Base-by-base conservation (phyloP, 225 moss, liverwort and hornwort genomes). In the Polytrichum commune region DNA sequence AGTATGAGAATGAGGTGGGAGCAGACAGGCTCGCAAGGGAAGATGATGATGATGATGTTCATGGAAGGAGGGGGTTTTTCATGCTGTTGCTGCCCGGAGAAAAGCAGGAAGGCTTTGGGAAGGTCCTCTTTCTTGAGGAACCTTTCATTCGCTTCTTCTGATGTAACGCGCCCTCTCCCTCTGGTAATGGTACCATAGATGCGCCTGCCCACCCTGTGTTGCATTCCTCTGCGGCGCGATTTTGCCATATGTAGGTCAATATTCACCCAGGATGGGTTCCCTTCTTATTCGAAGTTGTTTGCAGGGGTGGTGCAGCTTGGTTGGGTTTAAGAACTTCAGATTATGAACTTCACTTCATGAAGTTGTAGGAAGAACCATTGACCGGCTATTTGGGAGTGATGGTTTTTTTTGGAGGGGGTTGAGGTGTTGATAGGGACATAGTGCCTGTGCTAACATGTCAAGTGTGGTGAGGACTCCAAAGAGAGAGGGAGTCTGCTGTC, bases 61-160 rank as follows among this genome's bases (percentile, higher is more conserved):
- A 89, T 93, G 90, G 95, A 91, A 90, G 91, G 93, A 93, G 78
- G 89, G 91, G 87, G 73, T 74, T 86, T 85, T 87, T 89, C 87
- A 90, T 89, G 89, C 90, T 85, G 90, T 84, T 91, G 92, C 89
- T 82, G 96, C 93, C 83, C 84, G 96, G 92, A 96, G 93, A 88
- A 87, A 86, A 88, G 92, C 87, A 93, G 85, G 87, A 87, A 88
- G 84, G 87, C 79, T 87, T 83, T 83, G 83, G 80, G 87, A 85
- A 86, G 84, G 85, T 84, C 78, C 74, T 86, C 85, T 81, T 84
- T 81, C 81, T 81, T 91, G 89, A 82, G 91, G 89, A 88, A 85
- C 92, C 86, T 88, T 90, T 71, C 83, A 85, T 78, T 86, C 86
- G 95, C 93, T 87, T 89, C 85, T 96, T 90, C 85, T 96, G 90